These are phyloP conservation scores for Penicillium sp. DNA, from an alignment of 2,329 filamentous ascomycete genomes.

Conservation along the genomic window DNA sequence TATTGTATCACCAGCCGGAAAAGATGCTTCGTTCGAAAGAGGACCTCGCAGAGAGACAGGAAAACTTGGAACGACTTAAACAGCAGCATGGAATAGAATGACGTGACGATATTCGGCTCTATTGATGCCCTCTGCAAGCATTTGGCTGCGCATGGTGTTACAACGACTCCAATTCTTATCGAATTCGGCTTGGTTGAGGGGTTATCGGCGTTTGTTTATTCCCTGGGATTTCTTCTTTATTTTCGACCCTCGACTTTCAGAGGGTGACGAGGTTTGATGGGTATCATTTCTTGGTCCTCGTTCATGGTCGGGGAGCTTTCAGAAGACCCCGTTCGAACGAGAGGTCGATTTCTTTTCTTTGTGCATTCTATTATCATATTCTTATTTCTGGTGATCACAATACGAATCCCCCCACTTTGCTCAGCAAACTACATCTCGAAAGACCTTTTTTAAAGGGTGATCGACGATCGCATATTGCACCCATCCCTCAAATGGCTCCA, in stretches of 20 bases:
- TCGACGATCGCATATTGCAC: neutral
- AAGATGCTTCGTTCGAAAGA: slow-evolving; percentile 86
- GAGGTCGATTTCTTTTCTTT: slow-evolving; percentile 14
- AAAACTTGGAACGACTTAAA: slow-evolving; percentile 98
- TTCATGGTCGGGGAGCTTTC: slow-evolving; percentile 1
- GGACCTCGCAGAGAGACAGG: slow-evolving; percentile 88
- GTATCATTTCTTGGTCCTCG: slow-evolving; percentile 9
- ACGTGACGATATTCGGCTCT: slow-evolving; percentile 43
- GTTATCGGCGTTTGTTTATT: slow-evolving; percentile 41
- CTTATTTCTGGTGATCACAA: slow-evolving; percentile 3
- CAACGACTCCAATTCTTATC: slow-evolving; percentile 29
- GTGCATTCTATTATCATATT: slow-evolving; percentile 16
- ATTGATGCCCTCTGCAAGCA: slow-evolving; percentile 34
- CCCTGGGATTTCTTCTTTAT: slow-evolving; percentile 35
- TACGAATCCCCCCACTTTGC: slow-evolving; percentile 5
- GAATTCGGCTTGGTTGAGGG: slow-evolving; percentile 38
- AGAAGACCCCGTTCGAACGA: neutral
- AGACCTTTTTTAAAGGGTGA: neutral
- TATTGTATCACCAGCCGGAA: slow-evolving; percentile 75
- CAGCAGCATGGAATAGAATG: slow-evolving; percentile 98
- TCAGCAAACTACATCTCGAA: neutral
- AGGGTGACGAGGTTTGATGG: slow-evolving; percentile 26
- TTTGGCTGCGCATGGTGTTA: slow-evolving; percentile 30
- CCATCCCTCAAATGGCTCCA: neutral
- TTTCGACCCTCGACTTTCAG: slow-evolving; percentile 29